Evolutionary conservation across 2,329 filamentous ascomycete genomes (phyloP), one percentile per base, ranked within the genome.

Genomic region (Pseudocercospora eumusae): DNA sequence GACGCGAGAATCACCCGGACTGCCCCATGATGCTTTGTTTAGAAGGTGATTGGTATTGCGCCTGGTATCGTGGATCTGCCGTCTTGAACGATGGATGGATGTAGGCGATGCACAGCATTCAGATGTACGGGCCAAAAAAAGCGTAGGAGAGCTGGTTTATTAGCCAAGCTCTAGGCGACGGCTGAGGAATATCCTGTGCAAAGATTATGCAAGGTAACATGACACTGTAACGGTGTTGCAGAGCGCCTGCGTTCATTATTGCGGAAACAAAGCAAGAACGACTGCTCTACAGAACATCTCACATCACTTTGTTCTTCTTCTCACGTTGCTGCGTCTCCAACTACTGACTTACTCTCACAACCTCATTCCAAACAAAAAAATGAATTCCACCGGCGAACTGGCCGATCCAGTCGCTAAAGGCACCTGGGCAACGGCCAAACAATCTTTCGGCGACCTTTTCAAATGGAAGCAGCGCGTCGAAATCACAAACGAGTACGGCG

Each of bases 401-500:
- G 88, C 88, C 58, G 88, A 90, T 65, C 86, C 87, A 20, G 74
- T 91, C 62, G 86, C 87, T 33, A 86, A 84, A 75, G 89, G 89
- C 45, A 82, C 85, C 55, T 64, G 86, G 42, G 80, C 88, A 27
- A 88, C 86, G 0, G 86, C 86, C 10, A 88, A 84, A 71, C 88
- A 91, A 73, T 80, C 84, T 36, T 80, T 83, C 68, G 74, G 75
- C 10, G 88, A 91, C 69, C 83, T 91, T 63, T 89, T 90, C 79
- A 82, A 81, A 69, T 92, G 88, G 88, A 87, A 89, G 75, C 87
- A 91, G 77, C 84, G 89, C 62, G 86, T 90, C 10, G 84, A 88
- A 42, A 81, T 89, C 61, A 83, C 79, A 59, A 89, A 88, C 66
- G 83, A 85, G 28, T 79, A 82, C 69, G 88, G 88, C 61, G 88